These are phyloP conservation scores for Geoglossum glabrum DNA, from an alignment of 495 filamentous ascomycete species.

Conservation along the genomic window DNA sequence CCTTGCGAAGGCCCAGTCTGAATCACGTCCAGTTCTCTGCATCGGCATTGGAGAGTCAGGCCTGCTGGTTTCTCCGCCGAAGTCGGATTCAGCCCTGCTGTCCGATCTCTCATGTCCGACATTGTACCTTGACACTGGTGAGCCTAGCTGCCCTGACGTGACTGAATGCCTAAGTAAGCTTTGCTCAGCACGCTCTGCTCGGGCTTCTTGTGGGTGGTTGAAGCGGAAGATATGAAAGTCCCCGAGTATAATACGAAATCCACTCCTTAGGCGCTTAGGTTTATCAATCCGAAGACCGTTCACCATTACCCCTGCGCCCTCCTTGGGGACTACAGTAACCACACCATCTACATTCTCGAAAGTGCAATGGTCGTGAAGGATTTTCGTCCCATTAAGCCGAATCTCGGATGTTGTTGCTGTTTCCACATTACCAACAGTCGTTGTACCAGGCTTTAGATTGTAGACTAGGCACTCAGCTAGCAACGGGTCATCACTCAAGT, in stretches of 20 bases:
- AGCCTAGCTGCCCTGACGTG: constrained; percentile 58
- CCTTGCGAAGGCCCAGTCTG: constrained; percentile 90
- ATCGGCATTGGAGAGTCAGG: constrained; percentile 62
- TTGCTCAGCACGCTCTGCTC: constrained; percentile 76
- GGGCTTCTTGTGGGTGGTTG: constrained; percentile 92
- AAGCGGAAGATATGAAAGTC: constrained; percentile 99
- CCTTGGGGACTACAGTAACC: constrained; percentile 73
- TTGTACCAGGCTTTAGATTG: constrained; percentile 89
- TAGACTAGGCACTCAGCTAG: constrained; percentile 95
- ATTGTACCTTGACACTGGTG: constrained; percentile 35
- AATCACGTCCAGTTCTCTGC: constrained; percentile 48
- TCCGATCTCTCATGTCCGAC: constrained; percentile 45
- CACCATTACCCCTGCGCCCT: constrained; percentile 90
- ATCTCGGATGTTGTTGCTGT: constrained; percentile 70
- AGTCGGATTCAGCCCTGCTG: constrained; percentile 54
- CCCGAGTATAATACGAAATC: constrained; percentile 84
- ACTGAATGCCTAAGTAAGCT: constrained; percentile 78
- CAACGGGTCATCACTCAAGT: constrained; percentile 87
- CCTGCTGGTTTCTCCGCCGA: constrained; percentile 46
- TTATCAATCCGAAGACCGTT: constrained; percentile 78
- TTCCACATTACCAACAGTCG: constrained; percentile 81
- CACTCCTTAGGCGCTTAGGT: constrained; percentile 67
- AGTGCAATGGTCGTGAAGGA: constrained; percentile 75
- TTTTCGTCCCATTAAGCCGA: constrained; percentile 80
- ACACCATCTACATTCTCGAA: constrained; percentile 85